Evolutionary conservation across 169 alveolate species (phyloP), one percentile per base, ranked within the genome.

Genomic region (Eimeria necatrix): DNA sequence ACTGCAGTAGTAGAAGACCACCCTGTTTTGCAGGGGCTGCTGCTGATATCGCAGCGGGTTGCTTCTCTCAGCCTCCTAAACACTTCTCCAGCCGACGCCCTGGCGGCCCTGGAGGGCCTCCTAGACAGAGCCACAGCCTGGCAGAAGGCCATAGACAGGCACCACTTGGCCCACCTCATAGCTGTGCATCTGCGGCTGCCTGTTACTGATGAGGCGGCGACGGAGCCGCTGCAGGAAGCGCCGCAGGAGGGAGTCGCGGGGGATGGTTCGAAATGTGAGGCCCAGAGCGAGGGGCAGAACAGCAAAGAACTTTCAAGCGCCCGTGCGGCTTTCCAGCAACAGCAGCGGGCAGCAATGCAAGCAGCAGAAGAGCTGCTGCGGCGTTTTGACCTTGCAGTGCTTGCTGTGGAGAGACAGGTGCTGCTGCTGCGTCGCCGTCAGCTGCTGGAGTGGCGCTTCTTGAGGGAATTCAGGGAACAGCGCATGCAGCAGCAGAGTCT

Each of bases 101-200:
- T 93, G 7, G 84, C 76, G 22, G 89, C 89, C 26, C 91, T 93
- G n/a, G 96, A 93, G 96, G 46, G 73, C 64, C 86, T 93, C 10
- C 86, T 93, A n/a, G 96, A 93, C 83, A 53, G 94, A 0, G 94
- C 96, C 48, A 93, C 87, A 24, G 70, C 95, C 59, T 93, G 95
- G 95, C 73, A 80, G 14, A 52, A 80, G 86, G 61, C 95, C 14
- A 70, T 83, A 41, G 93, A 83, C 68, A 83, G 91, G 9, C 91
- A 93, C 91, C 93, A 93, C 32, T 24, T 93, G 22, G 87, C 93
- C 78, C 93, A 61, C 20, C 81, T 85, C 20, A 85, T 85, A 41
- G 76, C 48, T 22, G 49, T 61, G 4, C 80, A 85, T 49, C 32
- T 20, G n/a, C 22, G 46, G 46, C 52, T 61, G 18, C 68, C 61